Evolutionary conservation across 2,329 filamentous ascomycete genomes (phyloP).

Genomic region (Fusarium cyanostomum): DNA sequence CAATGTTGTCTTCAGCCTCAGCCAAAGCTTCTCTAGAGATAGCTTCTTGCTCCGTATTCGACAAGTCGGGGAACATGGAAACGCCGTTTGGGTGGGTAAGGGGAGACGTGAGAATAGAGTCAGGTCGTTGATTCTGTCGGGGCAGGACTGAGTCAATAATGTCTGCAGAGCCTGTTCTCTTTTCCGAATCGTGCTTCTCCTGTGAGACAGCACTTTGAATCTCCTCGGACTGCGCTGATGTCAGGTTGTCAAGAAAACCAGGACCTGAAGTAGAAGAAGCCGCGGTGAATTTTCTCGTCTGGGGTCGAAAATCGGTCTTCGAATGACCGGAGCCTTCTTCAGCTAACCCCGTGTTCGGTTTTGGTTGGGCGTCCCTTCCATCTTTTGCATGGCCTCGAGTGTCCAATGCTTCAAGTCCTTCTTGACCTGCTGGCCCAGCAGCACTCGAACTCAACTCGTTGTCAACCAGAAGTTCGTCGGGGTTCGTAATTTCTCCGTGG

Average conservation of each 20-base stretch:
- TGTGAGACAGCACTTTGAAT: not conserved
- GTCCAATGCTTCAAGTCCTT: not conserved
- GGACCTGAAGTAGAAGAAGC: not conserved
- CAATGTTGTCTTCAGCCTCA: slow-evolving; percentile 50
- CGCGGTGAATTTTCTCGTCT: not conserved
- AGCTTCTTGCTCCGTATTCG: slow-evolving; percentile 48
- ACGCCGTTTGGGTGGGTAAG: slow-evolving; percentile 52
- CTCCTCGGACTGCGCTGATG: not conserved
- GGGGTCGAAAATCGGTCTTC: not conserved
- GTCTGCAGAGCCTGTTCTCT: slow-evolving; percentile 1
- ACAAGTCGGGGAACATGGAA: slow-evolving; percentile 50
- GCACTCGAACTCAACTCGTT: not conserved
- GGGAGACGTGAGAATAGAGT: slow-evolving; percentile 41
- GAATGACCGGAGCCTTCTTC: not conserved
- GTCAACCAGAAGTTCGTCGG: slow-evolving; percentile 1
- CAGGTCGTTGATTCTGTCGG: slow-evolving; percentile 18
- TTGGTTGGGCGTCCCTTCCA: not conserved
- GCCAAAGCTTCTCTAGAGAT: slow-evolving; percentile 49
- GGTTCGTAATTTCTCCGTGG: slow-evolving; percentile 6
- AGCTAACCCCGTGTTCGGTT: not conserved
- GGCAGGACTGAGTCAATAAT: not conserved
- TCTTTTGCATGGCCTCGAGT: not conserved
- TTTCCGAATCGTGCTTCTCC: slow-evolving; percentile 5
- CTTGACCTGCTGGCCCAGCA: not conserved
- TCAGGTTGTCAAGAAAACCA: not conserved